A percentile compares a stretch with the other conserved stretches of the same genome.
Evolutionary conservation across 352 stramenopile genomes (phyloP).

Genomic region (Globisporangium paroecandrum): DNA sequence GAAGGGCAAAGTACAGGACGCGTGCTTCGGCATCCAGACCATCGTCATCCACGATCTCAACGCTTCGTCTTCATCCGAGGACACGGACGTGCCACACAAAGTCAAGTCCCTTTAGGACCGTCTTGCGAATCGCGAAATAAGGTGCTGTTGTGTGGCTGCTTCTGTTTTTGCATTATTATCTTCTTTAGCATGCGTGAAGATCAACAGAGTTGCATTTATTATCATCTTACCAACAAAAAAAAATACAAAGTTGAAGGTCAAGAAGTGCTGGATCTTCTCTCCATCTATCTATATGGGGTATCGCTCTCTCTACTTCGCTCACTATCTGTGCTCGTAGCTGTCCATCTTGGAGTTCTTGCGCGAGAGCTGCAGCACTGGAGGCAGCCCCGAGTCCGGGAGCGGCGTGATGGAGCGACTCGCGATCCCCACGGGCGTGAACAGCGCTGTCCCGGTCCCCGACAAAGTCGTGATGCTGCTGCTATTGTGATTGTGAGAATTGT

Average conservation of each 20-base stretch:
- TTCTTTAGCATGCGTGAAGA: background rate
- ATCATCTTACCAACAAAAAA: background rate
- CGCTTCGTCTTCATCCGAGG: background rate
- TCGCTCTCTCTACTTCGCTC: no score
- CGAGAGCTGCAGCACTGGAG: background rate
- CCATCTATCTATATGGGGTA: background rate
- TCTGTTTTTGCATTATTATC: background rate
- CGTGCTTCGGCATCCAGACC: constrained; percentile 60
- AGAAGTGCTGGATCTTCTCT: background rate
- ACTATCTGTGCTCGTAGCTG: background rate
- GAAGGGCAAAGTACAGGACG: constrained; percentile 49
- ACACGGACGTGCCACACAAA: constrained; percentile 1
- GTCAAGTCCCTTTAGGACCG: constrained; percentile 13
- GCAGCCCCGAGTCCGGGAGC: background rate
- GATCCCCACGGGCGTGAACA: constrained; percentile 8
- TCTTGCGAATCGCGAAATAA: background rate
- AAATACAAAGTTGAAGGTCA: constrained; percentile 1
- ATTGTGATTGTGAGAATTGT: background rate
- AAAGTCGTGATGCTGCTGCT: background rate
- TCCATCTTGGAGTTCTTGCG: constrained; percentile 7
- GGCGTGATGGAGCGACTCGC: constrained; percentile 2
- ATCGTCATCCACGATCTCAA: constrained; percentile 46
- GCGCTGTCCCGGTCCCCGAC: background rate
- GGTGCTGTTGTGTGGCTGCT: background rate
- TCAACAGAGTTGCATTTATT: background rate